Base-by-base conservation (phyloP, 139 green algal genomes). In the Trebouxia sp. region DNA sequence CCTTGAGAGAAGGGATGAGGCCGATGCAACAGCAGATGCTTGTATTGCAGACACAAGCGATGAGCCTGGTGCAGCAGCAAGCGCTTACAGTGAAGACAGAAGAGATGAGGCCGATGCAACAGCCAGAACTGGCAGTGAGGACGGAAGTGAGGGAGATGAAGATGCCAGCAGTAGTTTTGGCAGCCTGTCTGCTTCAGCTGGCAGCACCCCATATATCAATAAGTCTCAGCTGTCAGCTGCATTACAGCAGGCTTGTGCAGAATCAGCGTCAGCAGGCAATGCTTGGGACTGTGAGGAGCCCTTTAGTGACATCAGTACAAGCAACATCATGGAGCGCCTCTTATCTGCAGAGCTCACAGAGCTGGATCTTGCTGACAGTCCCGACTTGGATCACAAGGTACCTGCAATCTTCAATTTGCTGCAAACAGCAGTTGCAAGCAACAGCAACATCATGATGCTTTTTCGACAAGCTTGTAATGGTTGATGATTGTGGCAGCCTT, bases 271-370 rank as follows among this genome's bases (percentile, higher is more conserved):
- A 7, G 5, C 37, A 42, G 35, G 28, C 12, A 35, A 5, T 24
- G 14, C 26, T 14, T 14, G 28, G 15, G 32, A 43, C 20, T 32
- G 3, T 28, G 12, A 22, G 37, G 62, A 72, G 2, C 14, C n/a
- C 28, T 12, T 26, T 15, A 5, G 20, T 30, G 35, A 14, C 43
- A 35, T 14, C 43, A 15, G 6, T 28, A 12, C 43, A 12, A 72
- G 62, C 35, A 72, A 15, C 62, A 45, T 72, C 32, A 72, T 72
- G 62, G 62, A 32, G n/a, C 32, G 62, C 12, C 62, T 72, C 32
- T 30, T 72, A 15, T 72, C 62, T 9, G 3, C 32, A 45, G 62
- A 72, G 32, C 37, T n/a, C n/a, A n/a, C n/a, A n/a, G n/a, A n/a
- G n/a, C n/a, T n/a, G n/a, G n/a, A n/a, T n/a, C n/a, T n/a, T n/a